Conservation (phyloP, 768 basidiomycete genomes). For the Megacollybia marginata region DNA sequence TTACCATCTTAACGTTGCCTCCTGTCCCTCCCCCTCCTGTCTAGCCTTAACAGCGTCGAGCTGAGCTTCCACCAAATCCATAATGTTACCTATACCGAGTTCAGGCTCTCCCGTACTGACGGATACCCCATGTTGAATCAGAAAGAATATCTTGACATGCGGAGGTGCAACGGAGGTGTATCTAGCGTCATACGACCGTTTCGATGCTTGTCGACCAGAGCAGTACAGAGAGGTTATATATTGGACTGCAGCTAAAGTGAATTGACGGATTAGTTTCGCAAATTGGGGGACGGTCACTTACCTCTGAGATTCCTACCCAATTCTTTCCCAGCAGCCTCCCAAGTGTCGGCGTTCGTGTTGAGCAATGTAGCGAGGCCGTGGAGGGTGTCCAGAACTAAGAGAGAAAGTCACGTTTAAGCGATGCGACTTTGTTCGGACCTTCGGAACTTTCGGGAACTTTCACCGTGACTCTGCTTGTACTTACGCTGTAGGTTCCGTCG, state of each 20-base stretch:
- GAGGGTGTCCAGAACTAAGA: too few relatives aligned
- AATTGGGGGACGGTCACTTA: constrained; percentile 19
- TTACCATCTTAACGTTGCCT: constrained; percentile 19
- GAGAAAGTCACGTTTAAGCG: too few relatives aligned
- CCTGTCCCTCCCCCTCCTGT: constrained; percentile 73
- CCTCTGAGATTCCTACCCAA: constrained; percentile 79
- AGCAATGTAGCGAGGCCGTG: too few relatives aligned
- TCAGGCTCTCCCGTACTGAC: constrained; percentile 32
- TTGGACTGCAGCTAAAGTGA: constrained; percentile 60
- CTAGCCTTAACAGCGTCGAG: constrained; percentile 67
- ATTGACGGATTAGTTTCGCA: constrained; percentile 4
- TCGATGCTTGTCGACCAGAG: constrained; percentile 69
- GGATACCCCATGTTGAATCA: constrained; percentile 81
- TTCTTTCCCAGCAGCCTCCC: constrained; percentile 47
- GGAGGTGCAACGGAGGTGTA: constrained; percentile 73
- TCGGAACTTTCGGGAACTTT: too few relatives aligned
- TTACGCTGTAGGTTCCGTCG: too few relatives aligned
- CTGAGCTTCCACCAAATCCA: constrained; percentile 83
- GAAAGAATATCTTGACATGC: constrained; percentile 75
- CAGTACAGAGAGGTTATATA: constrained; percentile 83
- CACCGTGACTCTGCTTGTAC: too few relatives aligned
- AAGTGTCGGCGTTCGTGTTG: too few relatives aligned
- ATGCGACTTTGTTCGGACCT: too few relatives aligned
- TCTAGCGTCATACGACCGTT: constrained; percentile 74
- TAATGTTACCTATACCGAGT: constrained; percentile 70